Evolutionary conservation across 768 basidiomycete species (phyloP).

Genomic region (Leccinum aurantiacum): DNA sequence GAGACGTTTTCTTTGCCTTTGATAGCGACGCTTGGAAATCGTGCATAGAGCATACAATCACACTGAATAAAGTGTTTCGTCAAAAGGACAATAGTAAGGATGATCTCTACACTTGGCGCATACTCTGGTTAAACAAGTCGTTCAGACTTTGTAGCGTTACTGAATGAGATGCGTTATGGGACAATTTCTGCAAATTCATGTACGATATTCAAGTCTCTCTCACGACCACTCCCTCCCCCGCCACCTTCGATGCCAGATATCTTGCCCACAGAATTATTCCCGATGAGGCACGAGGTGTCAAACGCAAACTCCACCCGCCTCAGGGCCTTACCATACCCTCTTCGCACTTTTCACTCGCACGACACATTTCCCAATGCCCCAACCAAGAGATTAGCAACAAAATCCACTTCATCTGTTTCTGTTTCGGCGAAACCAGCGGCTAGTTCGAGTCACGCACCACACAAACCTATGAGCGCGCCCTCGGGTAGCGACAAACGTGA

Average conservation of each 20-base stretch:
- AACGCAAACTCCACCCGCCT: constrained; percentile 59
- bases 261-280: constrained; percentile 57
- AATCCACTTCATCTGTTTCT: neutral
- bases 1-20: constrained; percentile 58
- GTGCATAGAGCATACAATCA: constrained; percentile 58
- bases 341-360: constrained; percentile 45
- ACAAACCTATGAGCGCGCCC: constrained; percentile 23
- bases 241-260: constrained; percentile 32
- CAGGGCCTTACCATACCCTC: constrained; percentile 42
- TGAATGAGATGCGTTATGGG: constrained; percentile 77
- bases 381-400: neutral
- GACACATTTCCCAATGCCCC: constrained; percentile 42
- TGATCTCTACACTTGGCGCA: neutral
- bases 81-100: constrained; percentile 67
- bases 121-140: neutral
- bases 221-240: constrained; percentile 27
- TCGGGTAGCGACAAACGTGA: constrained; percentile 39
- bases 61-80: constrained; percentile 69
- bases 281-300: constrained; percentile 69
- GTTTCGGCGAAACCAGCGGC: neutral
- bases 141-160: constrained; percentile 64
- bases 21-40: constrained; percentile 48
- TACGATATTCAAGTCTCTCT: constrained; percentile 47
- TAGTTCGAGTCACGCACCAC: constrained; percentile 26
- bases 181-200: constrained; percentile 47